phyloP scores from a whole-genome alignment of 176 grass and related monocot genomes.

The Canna indica region DNA sequence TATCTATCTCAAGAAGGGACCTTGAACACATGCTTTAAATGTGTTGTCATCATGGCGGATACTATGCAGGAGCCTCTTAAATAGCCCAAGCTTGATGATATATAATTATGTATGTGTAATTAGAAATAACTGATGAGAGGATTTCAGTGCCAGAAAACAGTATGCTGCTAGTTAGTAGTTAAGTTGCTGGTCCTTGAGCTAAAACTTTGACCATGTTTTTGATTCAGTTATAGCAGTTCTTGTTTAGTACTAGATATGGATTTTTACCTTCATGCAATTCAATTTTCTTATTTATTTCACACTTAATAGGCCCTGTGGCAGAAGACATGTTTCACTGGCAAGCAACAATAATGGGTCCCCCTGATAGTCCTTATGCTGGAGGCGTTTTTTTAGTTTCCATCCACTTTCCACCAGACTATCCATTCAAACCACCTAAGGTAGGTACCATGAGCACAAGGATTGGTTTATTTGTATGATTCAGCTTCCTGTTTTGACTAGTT shows the following conservation, averaged over 20 bases:
- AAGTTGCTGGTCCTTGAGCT: background rate
- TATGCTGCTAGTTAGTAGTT: no score
- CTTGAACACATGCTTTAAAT: no score
- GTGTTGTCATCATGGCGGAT: no score
- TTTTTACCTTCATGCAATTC: background rate
- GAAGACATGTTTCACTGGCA: constrained; percentile 64
- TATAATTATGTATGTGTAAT: no score
- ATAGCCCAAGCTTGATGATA: no score
- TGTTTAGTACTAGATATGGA: no score
- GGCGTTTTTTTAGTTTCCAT: constrained; percentile 42
- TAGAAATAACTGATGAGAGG: no score
- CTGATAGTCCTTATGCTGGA: constrained; percentile 43
- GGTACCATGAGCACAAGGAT: background rate
- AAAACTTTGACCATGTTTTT: background rate
- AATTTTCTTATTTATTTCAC: background rate
- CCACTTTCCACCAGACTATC: constrained; percentile 28
- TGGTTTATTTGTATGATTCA: background rate
- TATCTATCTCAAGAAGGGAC: no score
- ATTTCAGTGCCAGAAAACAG: no score
- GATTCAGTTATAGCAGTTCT: no score
- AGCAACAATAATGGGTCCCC: constrained; percentile 41
- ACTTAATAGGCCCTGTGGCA: constrained; percentile 30
- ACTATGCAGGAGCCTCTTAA: no score
- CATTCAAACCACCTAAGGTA: constrained; percentile 1
- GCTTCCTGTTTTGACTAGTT: background rate